Evolutionary conservation across 768 basidiomycete species (phyloP).

Genomic region (Kwoniella dejecticola): DNA sequence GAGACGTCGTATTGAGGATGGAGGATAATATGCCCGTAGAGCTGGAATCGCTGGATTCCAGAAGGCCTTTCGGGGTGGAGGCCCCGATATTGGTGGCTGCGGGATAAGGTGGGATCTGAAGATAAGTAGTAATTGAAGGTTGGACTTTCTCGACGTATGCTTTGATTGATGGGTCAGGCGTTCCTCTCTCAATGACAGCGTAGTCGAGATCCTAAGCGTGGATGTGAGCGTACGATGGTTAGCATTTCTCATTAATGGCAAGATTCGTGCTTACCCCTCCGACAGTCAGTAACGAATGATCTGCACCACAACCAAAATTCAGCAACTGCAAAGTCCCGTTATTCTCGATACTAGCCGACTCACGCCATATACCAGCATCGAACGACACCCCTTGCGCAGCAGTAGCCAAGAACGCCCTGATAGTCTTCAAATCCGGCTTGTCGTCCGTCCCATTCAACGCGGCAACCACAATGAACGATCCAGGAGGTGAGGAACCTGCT

Average conservation of each 20-base stretch:
- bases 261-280: constrained; percentile 33
- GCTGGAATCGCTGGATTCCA: too few species aligned
- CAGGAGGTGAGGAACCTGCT: constrained; percentile 18
- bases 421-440: constrained; percentile 70
- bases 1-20: neutral
- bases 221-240: too few species aligned
- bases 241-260: neutral
- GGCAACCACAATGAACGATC: constrained; percentile 80
- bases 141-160: constrained; percentile 19
- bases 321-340: too few species aligned
- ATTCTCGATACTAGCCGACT: too few species aligned
- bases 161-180: neutral
- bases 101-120: constrained; percentile 24
- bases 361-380: constrained; percentile 82
- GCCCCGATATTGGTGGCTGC: neutral
- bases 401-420: constrained; percentile 80
- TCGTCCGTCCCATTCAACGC: constrained; percentile 74
- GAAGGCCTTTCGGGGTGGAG: too few species aligned
- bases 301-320: too few species aligned
- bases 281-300: constrained; percentile 41
- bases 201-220: constrained; percentile 29
- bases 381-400: constrained; percentile 85
- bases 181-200: constrained; percentile 41
- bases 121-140: constrained; percentile 8
- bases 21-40: constrained; percentile 7